A percentile compares a stretch with the other conserved stretches of the same genome.
phyloP scores from a whole-genome alignment of 768 basidiomycete genomes.

The Pleurotus pulmonarius region DNA sequence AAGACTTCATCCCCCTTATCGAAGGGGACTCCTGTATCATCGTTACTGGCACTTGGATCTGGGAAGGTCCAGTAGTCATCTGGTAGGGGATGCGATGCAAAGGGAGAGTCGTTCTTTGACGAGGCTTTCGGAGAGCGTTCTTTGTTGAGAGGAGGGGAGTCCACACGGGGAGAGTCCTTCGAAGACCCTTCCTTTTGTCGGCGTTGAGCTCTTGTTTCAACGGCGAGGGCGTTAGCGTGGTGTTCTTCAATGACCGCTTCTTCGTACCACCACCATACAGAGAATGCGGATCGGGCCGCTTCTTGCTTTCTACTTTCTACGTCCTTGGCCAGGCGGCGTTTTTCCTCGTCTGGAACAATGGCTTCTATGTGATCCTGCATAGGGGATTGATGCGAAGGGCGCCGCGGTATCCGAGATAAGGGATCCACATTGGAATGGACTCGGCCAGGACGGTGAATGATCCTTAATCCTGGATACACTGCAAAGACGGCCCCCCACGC shows the following conservation, averaged over 20 bases:
- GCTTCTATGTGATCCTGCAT: neutral
- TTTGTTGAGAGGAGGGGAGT: too few species aligned
- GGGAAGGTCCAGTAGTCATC: too few species aligned
- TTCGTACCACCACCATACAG: constrained; percentile 7
- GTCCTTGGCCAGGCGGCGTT: neutral
- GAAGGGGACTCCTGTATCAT: too few species aligned
- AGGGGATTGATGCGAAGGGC: neutral
- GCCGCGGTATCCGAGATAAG: constrained; percentile 1
- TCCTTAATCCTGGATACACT: constrained; percentile 22
- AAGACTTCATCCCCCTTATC: too few species aligned
- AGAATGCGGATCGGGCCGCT: neutral
- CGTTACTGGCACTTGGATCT: too few species aligned
- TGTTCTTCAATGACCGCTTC: neutral
- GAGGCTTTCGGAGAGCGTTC: too few species aligned
- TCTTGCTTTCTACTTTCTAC: neutral
- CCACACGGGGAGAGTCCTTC: too few species aligned
- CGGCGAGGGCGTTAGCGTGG: neutral
- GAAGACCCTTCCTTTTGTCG: too few species aligned
- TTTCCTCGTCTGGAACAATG: constrained; percentile 1
- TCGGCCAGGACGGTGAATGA: constrained; percentile 25
- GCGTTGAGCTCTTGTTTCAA: neutral
- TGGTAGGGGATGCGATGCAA: too few species aligned
- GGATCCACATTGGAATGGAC: constrained; percentile 29
- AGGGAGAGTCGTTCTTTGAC: too few species aligned
- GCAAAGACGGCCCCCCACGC: constrained; percentile 28